Percentiles rank a stretch among this genome's conserved stretches.
Conservation (phyloP, 768 basidiomycete species). For the Pulveroboletus sp. region DNA sequence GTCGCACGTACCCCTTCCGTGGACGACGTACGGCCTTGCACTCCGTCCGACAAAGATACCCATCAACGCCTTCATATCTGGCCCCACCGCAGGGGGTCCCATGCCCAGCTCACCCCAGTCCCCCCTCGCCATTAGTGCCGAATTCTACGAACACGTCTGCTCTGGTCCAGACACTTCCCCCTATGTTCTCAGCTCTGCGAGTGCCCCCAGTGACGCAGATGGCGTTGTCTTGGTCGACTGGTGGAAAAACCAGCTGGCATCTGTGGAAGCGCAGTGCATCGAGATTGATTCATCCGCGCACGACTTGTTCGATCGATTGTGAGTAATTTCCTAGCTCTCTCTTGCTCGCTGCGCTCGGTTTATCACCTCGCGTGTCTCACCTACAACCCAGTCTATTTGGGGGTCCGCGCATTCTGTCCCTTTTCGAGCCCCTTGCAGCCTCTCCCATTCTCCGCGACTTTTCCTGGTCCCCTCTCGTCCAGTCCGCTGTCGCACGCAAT, state of each 20-base stretch:
- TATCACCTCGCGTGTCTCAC: background rate
- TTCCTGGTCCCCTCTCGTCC: slow-evolving; percentile 50
- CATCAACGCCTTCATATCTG: slow-evolving; percentile 53
- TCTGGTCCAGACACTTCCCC: slow-evolving; percentile 29
- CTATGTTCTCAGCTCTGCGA: slow-evolving; percentile 32
- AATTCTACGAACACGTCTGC: slow-evolving; percentile 49
- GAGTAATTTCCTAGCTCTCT: slow-evolving; percentile 13
- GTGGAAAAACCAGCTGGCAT: slow-evolving; percentile 42
- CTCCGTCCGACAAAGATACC: slow-evolving; percentile 51
- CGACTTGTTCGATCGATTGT: slow-evolving; percentile 48
- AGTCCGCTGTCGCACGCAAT: slow-evolving; percentile 45
- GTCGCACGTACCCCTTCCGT: slow-evolving; percentile 51
- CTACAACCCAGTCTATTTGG: slow-evolving; percentile 41
- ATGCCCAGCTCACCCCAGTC: slow-evolving; percentile 21
- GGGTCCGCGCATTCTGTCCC: slow-evolving; percentile 34
- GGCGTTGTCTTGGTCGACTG: slow-evolving; percentile 43
- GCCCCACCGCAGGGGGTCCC: slow-evolving; percentile 50
- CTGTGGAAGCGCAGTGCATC: slow-evolving; percentile 38
- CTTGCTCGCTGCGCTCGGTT: background rate
- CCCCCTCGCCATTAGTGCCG: slow-evolving; percentile 41
- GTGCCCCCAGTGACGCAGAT: slow-evolving; percentile 35
- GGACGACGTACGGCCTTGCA: slow-evolving; percentile 50
- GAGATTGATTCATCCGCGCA: slow-evolving; percentile 39
- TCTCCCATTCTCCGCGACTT: slow-evolving; percentile 51
- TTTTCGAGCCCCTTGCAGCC: slow-evolving; percentile 39